These are phyloP conservation scores for Daphne laureola DNA, from an alignment of 441 rosid species.

Conservation along the genomic window DNA sequence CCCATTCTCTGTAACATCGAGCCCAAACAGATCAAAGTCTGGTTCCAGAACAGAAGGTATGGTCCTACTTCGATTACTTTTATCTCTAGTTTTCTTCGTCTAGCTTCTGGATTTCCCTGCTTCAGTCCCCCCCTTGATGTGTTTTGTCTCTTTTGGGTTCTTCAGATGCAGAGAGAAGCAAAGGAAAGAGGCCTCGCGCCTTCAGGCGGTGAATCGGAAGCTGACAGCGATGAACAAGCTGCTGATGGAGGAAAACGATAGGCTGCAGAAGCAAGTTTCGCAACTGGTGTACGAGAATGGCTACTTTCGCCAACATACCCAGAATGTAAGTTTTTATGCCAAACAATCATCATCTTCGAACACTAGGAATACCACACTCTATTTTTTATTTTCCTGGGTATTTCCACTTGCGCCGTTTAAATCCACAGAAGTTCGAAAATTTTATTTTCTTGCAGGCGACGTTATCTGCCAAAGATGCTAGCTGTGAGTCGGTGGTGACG, in stretches of 20 bases:
- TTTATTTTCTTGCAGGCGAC: slow-evolving; percentile 53
- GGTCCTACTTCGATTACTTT: no score
- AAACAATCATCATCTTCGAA: no score
- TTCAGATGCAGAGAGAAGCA: slow-evolving; percentile 96
- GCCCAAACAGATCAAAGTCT: slow-evolving; percentile 97
- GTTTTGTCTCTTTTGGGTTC: slow-evolving; percentile 14
- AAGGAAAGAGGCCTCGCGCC: slow-evolving; percentile 96
- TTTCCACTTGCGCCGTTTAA: slow-evolving; percentile 5
- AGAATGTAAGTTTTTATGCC: slow-evolving; percentile 43
- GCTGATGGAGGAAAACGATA: slow-evolving; percentile 96
- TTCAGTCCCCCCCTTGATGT: background rate
- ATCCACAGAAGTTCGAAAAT: slow-evolving; percentile 5
- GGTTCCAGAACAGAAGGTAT: slow-evolving; percentile 99
- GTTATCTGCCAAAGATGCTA: slow-evolving; percentile 90
- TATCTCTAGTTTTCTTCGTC: background rate
- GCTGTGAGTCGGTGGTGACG: slow-evolving; percentile 97
- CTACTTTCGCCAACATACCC: slow-evolving; percentile 89
- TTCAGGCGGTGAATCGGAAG: slow-evolving; percentile 93
- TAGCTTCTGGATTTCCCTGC: background rate
- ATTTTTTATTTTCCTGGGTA: background rate
- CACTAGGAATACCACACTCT: background rate
- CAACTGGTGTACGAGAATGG: slow-evolving; percentile 94
- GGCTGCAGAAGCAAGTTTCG: slow-evolving; percentile 98
- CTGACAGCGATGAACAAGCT: slow-evolving; percentile 96
- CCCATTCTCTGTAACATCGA: slow-evolving; percentile 97